phyloP scores from a whole-genome alignment of 768 basidiomycete genomes.

The Tulasnella calospora region DNA sequence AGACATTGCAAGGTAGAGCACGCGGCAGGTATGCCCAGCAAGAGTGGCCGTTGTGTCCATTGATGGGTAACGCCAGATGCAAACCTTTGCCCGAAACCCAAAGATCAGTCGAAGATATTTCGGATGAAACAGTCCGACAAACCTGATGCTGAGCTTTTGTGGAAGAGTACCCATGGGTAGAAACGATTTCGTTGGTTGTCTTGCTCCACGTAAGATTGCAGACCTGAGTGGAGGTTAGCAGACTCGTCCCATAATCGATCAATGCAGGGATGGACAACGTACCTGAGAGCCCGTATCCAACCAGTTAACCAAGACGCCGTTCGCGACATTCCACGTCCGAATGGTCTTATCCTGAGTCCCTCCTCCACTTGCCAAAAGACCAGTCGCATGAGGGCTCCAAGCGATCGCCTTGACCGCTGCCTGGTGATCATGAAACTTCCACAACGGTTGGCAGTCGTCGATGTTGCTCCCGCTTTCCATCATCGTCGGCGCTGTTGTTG shows the following conservation, averaged over 20 bases:
- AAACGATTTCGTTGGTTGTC: conserved; percentile 94
- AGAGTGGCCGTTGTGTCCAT: conserved; percentile 92
- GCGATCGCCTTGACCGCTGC: conserved; percentile 98
- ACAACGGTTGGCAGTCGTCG: conserved; percentile 53
- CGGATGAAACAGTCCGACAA: conserved; percentile 51
- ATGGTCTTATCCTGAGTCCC: conserved; percentile 99
- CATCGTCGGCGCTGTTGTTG: conserved; percentile 41
- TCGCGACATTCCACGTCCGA: conserved; percentile 91
- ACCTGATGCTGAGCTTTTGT: conserved; percentile 95
- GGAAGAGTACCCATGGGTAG: conserved; percentile 94
- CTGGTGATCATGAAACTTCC: conserved; percentile 94
- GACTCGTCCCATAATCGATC: neutral
- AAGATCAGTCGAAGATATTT: neutral
- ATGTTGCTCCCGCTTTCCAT: conserved; percentile 10
- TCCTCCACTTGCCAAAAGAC: conserved; percentile 88
- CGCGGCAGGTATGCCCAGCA: conserved; percentile 90
- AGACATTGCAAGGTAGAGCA: conserved; percentile 94
- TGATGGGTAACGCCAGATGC: conserved; percentile 74
- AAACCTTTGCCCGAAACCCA: neutral
- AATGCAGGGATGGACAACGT: conserved; percentile 31
- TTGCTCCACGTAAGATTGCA: conserved; percentile 96
- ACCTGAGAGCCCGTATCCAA: conserved; percentile 97
- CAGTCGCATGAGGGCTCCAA: conserved; percentile 93
- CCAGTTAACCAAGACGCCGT: conserved; percentile 77
- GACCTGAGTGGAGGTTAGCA: conserved; percentile 50